These are phyloP conservation scores for Wickerhamiella slavikovae DNA, from an alignment of 805 yeast species.

Conservation along the genomic window DNA sequence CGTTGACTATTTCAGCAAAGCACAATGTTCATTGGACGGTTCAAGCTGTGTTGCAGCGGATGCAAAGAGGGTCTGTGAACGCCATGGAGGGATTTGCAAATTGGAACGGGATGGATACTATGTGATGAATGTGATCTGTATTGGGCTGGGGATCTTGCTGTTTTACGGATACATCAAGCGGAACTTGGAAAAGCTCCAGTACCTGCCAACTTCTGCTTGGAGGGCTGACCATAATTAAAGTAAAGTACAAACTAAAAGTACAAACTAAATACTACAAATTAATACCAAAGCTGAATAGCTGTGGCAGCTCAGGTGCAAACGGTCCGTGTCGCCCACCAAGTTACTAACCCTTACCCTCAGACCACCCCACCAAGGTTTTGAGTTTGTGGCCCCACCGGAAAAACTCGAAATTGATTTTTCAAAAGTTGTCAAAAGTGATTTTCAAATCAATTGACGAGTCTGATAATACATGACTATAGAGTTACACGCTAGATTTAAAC, in stretches of 20 bases:
- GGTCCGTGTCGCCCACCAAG: not conserved
- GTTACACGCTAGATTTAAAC: conserved; percentile 13
- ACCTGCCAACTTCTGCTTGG: conserved; percentile 60
- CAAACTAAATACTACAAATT: too few species aligned
- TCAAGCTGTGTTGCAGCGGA: conserved; percentile 20
- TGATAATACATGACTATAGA: not conserved
- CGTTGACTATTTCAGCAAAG: conserved; percentile 58
- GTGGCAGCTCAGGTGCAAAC: not conserved
- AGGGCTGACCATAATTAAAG: conserved; percentile 1
- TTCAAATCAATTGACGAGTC: too few species aligned
- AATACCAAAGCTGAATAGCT: too few species aligned
- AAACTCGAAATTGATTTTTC: too few species aligned
- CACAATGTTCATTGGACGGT: conserved; percentile 27
- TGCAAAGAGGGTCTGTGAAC: conserved; percentile 29
- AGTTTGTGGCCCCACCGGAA: too few species aligned
- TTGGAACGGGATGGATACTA: conserved; percentile 65
- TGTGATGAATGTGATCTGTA: conserved; percentile 53
- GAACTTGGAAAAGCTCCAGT: conserved; percentile 45
- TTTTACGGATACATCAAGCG: conserved; percentile 45
- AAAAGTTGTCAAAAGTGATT: too few species aligned
- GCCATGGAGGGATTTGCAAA: conserved; percentile 33
- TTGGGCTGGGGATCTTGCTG: conserved; percentile 39
- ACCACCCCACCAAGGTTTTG: too few species aligned
- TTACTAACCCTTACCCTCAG: too few species aligned
- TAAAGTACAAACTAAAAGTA: not conserved